These are phyloP conservation scores for Pestalotiopsis sp. DNA, from an alignment of 2,329 filamentous ascomycete species.

Conservation along the genomic window DNA sequence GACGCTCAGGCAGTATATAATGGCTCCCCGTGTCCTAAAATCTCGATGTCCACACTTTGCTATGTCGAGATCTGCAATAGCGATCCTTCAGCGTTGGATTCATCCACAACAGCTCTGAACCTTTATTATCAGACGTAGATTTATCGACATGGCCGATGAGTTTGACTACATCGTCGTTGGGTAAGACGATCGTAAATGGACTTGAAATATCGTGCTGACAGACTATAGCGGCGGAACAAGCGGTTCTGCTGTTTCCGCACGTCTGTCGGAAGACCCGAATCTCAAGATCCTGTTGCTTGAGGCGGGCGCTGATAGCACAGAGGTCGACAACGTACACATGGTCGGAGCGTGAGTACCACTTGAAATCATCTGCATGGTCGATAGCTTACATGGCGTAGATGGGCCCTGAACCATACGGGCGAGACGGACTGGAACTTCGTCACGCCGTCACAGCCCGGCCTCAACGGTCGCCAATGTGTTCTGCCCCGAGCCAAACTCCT, in stretches of 20 bases:
- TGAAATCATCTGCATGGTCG: background rate
- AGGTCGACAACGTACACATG: background rate
- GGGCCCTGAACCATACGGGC: slow-evolving; percentile 48
- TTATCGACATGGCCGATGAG: background rate
- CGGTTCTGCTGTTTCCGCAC: background rate
- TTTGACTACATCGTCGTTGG: background rate
- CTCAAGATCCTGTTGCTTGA: background rate
- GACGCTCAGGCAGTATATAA: too few species aligned
- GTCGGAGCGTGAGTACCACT: background rate
- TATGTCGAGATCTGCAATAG: background rate
- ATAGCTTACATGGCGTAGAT: slow-evolving; percentile 21
- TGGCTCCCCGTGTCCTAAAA: too few species aligned
- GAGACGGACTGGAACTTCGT: slow-evolving; percentile 56
- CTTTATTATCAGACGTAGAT: background rate
- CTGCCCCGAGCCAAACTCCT: slow-evolving; percentile 52
- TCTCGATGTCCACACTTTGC: too few species aligned
- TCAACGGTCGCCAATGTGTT: slow-evolving; percentile 47
- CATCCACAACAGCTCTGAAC: background rate
- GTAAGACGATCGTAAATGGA: background rate
- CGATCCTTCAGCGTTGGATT: background rate
- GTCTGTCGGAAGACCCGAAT: background rate
- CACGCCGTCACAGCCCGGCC: slow-evolving; percentile 39
- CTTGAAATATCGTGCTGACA: background rate
- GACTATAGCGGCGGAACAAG: background rate
- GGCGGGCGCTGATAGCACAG: background rate